Conservation (phyloP, 1,139 yeast species). For the Candida sanyaensis region DNA sequence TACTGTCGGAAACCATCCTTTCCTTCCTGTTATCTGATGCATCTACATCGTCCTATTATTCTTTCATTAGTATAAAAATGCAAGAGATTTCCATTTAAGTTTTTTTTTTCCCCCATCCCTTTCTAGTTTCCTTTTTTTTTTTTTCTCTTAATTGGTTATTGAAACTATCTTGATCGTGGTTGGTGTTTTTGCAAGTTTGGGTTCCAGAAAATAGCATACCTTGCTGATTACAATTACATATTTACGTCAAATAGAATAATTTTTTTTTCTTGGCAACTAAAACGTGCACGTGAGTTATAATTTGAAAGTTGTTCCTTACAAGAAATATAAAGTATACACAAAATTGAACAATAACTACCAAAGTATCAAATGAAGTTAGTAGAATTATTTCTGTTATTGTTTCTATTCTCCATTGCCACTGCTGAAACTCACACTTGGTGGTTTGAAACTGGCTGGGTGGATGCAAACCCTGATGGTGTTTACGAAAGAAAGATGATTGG, state of each 20-base stretch:
- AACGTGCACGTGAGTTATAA: too few relatives aligned
- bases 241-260: background rate
- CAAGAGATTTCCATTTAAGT: background rate
- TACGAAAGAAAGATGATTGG: slow-evolving; percentile 57
- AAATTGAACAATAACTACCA: background rate
- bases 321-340: background rate
- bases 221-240: background rate
- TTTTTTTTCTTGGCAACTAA: background rate
- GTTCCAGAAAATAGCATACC: background rate
- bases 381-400: slow-evolving; percentile 5
- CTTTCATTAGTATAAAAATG: background rate
- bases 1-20: background rate
- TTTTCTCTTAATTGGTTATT: background rate
- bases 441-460: slow-evolving; percentile 58
- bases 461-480: slow-evolving; percentile 41
- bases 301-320: too few relatives aligned
- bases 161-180: too few relatives aligned
- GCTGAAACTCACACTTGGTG: slow-evolving; percentile 54
- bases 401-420: slow-evolving; percentile 14
- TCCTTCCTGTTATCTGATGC: background rate
- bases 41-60: background rate
- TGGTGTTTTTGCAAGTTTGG: too few relatives aligned
- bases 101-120: background rate
- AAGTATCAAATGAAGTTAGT: slow-evolving; percentile 7
- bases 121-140: background rate